These are phyloP conservation scores for Pichia manshurica DNA, from an alignment of 805 yeast genomes.

Conservation along the genomic window DNA sequence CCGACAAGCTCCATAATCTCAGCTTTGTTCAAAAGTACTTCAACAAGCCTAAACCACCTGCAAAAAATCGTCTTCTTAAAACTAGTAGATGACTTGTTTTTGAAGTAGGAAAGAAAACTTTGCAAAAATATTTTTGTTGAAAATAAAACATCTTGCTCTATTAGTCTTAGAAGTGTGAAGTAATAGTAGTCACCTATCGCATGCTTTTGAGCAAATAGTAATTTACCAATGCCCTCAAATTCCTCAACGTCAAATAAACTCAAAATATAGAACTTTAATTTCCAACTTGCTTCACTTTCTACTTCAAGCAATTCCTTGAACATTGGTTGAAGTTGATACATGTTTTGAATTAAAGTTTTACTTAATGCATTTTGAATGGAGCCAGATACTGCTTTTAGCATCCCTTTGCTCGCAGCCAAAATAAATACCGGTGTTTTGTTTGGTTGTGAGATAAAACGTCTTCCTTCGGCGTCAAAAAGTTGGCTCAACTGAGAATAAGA, in stretches of 20 bases:
- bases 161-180: slow-evolving; percentile 37
- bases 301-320: slow-evolving; percentile 23
- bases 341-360: slow-evolving; percentile 16
- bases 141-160: slow-evolving; percentile 31
- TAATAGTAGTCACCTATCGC: slow-evolving; percentile 16
- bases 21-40: slow-evolving; percentile 26
- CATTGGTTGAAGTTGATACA: slow-evolving; percentile 14
- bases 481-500: slow-evolving; percentile 42
- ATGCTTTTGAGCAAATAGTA: slow-evolving; percentile 3
- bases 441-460: slow-evolving; percentile 10
- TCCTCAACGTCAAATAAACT: slow-evolving; percentile 40
- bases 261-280: slow-evolving; percentile 40
- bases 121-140: slow-evolving; percentile 11
- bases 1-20: slow-evolving; percentile 29
- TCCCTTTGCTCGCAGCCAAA: slow-evolving; percentile 36
- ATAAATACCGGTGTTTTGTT: slow-evolving; percentile 16
- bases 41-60: slow-evolving; percentile 55
- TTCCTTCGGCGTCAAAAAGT: slow-evolving; percentile 22
- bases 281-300: slow-evolving; percentile 33
- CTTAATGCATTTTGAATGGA: slow-evolving; percentile 27
- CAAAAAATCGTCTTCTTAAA: slow-evolving; percentile 29
- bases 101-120: slow-evolving; percentile 25
- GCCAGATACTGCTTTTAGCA: slow-evolving; percentile 29
- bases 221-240: slow-evolving; percentile 2
- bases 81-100: slow-evolving; percentile 6